Conservation (phyloP, 2,329 filamentous ascomycete species). For the Arthrinium phaeospermum region DNA sequence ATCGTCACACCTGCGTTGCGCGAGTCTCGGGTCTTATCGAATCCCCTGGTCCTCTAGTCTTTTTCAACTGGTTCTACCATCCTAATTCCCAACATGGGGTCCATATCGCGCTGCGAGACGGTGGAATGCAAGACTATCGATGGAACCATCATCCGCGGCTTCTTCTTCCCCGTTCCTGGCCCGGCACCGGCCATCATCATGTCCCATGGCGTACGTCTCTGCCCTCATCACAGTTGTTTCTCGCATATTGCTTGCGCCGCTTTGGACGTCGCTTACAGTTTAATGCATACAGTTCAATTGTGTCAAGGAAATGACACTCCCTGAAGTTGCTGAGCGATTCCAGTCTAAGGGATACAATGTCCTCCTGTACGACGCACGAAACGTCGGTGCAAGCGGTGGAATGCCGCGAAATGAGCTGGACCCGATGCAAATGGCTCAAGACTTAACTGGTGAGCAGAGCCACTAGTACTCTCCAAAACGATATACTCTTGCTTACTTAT, state of each 20-base stretch:
- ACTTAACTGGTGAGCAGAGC: conserved; percentile 26
- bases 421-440: conserved; percentile 28
- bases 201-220: conserved; percentile 31
- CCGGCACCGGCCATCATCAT: conserved; percentile 32
- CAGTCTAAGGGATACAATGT: conserved; percentile 30
- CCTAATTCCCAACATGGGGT: too few relatives aligned
- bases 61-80: conserved; percentile 18
- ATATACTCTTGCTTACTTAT: too few relatives aligned
- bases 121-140: conserved; percentile 32
- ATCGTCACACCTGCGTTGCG: too few relatives aligned
- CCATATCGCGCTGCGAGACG: too few relatives aligned
- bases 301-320: conserved; percentile 35
- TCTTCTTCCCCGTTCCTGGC: conserved; percentile 26
- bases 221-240: too few relatives aligned
- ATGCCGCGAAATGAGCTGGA: conserved; percentile 30
- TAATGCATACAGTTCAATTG: conserved; percentile 32
- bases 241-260: too few relatives aligned
- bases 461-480: not conserved
- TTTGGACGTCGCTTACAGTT: too few relatives aligned
- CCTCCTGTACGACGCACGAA: conserved; percentile 33
- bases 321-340: conserved; percentile 31
- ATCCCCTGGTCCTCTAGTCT: not conserved
- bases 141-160: conserved; percentile 27
- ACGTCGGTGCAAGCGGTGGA: conserved; percentile 32
- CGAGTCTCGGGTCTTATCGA: too few relatives aligned